phyloP scores from a whole-genome alignment of 2,329 filamentous ascomycete genomes.

The Sarocladiaceae sp. region DNA sequence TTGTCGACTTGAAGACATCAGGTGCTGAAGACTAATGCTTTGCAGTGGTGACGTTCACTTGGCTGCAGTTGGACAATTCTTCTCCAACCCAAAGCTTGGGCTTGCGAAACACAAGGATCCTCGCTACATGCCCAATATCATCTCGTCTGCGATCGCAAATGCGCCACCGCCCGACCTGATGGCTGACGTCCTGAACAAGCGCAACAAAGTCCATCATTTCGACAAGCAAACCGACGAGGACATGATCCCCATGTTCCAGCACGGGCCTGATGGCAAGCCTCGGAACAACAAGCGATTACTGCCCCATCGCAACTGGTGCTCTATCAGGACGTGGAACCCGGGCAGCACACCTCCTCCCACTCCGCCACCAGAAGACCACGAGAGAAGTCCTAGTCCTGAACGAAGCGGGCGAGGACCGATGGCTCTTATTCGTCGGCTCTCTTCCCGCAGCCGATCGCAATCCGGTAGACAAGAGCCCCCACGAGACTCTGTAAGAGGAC shows the following conservation, averaged over 20 bases:
- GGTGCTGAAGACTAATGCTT: constrained; percentile 21
- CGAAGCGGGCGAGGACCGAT: background rate
- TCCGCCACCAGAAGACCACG: constrained; percentile 49
- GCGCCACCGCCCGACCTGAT: constrained; percentile 82
- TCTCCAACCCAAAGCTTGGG: constrained; percentile 77
- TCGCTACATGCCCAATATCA: constrained; percentile 93
- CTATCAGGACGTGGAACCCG: constrained; percentile 79
- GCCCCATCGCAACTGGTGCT: constrained; percentile 92
- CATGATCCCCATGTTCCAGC: constrained; percentile 90
- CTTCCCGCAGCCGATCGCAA: constrained; percentile 34
- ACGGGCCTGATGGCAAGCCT: constrained; percentile 83
- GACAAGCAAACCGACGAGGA: constrained; percentile 81
- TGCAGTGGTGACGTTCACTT: constrained; percentile 83
- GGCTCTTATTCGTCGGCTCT: constrained; percentile 37
- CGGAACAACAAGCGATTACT: constrained; percentile 89
- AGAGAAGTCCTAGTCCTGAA: constrained; percentile 14
- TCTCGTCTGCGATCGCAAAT: constrained; percentile 93
- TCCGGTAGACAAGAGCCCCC: constrained; percentile 32
- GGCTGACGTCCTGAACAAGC: constrained; percentile 87
- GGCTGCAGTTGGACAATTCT: constrained; percentile 90
- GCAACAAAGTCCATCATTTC: constrained; percentile 76
- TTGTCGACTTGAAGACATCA: constrained; percentile 37
- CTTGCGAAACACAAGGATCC: constrained; percentile 87
- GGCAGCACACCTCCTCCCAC: constrained; percentile 69
- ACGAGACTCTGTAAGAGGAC: constrained; percentile 33